phyloP scores from a whole-genome alignment of 306 rosid genomes.

The Vachellia collinsii region DNA sequence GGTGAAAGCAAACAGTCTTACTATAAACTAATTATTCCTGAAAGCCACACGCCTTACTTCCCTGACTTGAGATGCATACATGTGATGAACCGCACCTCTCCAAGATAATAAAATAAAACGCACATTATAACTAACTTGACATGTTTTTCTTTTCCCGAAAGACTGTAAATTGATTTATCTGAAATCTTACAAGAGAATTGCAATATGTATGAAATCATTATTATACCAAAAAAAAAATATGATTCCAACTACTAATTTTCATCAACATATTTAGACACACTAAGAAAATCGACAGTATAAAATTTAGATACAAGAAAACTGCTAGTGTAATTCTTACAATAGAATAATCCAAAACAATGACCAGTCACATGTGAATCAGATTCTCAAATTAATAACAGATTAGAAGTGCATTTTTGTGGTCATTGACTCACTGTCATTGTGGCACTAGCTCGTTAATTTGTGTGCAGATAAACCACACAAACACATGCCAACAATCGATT shows the following conservation, averaged over 20 bases:
- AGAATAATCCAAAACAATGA: neutral
- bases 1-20: too few species aligned
- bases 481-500: neutral
- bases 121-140: neutral
- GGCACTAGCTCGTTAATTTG: neutral
- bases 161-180: too few species aligned
- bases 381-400: neutral
- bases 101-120: neutral
- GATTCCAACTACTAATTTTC: neutral
- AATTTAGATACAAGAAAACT: neutral
- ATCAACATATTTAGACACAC: neutral
- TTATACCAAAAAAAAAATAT: too few species aligned
- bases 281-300: neutral
- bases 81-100: neutral
- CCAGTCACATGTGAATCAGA: neutral
- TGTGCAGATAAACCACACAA: neutral
- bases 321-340: too few species aligned
- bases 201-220: neutral
- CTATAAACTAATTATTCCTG: too few species aligned
- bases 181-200: neutral
- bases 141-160: too few species aligned
- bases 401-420: neutral
- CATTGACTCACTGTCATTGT: neutral
- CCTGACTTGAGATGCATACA: too few species aligned
- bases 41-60: too few species aligned